These are phyloP conservation scores for Epichloe scottii DNA, from an alignment of 2,329 filamentous ascomycete species.

Conservation along the genomic window DNA sequence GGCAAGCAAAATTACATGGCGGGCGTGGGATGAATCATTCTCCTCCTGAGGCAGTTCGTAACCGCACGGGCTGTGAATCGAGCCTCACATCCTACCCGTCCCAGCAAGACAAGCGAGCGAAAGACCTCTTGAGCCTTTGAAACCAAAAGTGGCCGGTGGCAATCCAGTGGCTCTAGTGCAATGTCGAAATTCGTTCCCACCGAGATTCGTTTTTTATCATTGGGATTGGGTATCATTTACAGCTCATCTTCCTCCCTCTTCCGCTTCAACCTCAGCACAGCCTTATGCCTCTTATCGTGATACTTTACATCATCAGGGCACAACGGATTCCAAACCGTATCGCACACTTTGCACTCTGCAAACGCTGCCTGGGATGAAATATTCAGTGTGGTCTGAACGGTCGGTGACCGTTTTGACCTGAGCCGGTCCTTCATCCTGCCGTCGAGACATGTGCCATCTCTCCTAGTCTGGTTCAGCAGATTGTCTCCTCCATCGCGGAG, in stretches of 20 bases:
- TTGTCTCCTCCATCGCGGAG: background rate
- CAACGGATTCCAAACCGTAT: slow-evolving; percentile 31
- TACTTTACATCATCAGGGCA: slow-evolving; percentile 31
- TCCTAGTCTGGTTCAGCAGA: background rate
- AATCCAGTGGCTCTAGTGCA: no score
- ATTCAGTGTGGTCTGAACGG: slow-evolving; percentile 32
- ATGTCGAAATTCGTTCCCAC: no score
- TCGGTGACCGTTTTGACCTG: slow-evolving; percentile 5
- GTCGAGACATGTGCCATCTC: background rate
- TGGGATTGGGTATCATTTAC: slow-evolving; percentile 6
- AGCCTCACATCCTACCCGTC: no score
- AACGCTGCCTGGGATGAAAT: slow-evolving; percentile 29
- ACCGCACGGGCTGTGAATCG: no score
- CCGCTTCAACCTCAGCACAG: slow-evolving; percentile 16
- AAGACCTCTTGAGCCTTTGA: no score
- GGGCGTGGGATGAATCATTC: no score
- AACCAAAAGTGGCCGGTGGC: no score
- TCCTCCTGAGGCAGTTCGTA: no score
- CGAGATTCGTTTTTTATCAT: no score
- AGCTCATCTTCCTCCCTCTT: slow-evolving; percentile 12
- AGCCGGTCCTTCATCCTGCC: slow-evolving; percentile 1
- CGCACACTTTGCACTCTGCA: slow-evolving; percentile 29
- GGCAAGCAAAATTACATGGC: no score
- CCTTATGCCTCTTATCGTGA: slow-evolving; percentile 27
- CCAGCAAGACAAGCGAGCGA: no score